Percentiles rank a stretch among this genome's conserved stretches.
phyloP scores from a whole-genome alignment of 116 monocot genomes.

The Cymodocea nodosa region DNA sequence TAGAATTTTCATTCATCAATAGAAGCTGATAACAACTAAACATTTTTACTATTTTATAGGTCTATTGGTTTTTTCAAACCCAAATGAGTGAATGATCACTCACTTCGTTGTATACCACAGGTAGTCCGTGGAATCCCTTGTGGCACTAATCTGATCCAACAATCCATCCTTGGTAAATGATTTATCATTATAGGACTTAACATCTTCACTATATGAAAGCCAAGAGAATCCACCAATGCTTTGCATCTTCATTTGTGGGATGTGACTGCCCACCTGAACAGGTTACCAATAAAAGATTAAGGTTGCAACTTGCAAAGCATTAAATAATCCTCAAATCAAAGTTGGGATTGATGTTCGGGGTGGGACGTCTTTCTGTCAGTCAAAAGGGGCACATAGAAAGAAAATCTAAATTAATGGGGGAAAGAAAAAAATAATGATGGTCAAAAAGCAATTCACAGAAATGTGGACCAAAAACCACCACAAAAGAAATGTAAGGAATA shows the following conservation, averaged over 20 bases:
- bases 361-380: too few species aligned
- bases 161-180: slow-evolving; percentile 55
- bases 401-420: too few species aligned
- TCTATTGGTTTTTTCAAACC: neutral
- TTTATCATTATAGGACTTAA: slow-evolving; percentile 12
- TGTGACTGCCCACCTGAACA: slow-evolving; percentile 38
- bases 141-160: slow-evolving; percentile 71
- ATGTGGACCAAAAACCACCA: too few species aligned
- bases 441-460: too few species aligned
- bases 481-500: too few species aligned
- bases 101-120: slow-evolving; percentile 93
- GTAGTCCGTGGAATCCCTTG: slow-evolving; percentile 72
- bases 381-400: too few species aligned
- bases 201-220: slow-evolving; percentile 42
- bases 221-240: slow-evolving; percentile 31
- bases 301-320: neutral
- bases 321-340: too few species aligned
- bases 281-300: neutral
- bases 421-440: too few species aligned
- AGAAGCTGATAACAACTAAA: too few species aligned
- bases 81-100: slow-evolving; percentile 16
- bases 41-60: neutral
- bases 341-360: too few species aligned
- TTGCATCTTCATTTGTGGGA: slow-evolving; percentile 45
- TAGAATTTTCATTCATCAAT: neutral